Percentiles rank a stretch among this genome's conserved stretches.
These are phyloP conservation scores for Hymenoscyphus repandus DNA, from an alignment of 2,329 filamentous ascomycete genomes.

Conservation along the genomic window DNA sequence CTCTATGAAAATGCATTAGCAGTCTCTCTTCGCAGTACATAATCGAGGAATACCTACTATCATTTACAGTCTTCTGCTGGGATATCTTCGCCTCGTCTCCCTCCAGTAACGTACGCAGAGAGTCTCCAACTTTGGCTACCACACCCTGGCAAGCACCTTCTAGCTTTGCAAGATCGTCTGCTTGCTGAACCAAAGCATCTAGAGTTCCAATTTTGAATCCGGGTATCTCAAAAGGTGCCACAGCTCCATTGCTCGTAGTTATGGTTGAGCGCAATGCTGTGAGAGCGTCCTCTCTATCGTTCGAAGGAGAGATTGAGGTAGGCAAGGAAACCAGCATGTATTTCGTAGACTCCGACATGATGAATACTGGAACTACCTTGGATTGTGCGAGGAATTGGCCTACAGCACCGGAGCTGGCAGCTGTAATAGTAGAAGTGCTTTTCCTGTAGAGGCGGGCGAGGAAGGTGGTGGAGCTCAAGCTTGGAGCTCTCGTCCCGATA, in stretches of 20 bases:
- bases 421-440: constrained; percentile 7
- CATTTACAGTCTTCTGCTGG: constrained; percentile 75
- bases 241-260: constrained; percentile 67
- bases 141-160: constrained; percentile 74
- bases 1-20: constrained; percentile 49
- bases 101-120: constrained; percentile 29
- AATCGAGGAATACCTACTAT: constrained; percentile 56
- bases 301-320: constrained; percentile 75
- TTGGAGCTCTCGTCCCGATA: constrained; percentile 9
- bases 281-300: constrained; percentile 76
- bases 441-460: constrained; percentile 1
- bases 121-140: constrained; percentile 66
- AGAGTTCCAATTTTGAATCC: constrained; percentile 98
- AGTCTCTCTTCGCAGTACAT: neutral
- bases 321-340: constrained; percentile 91
- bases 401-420: constrained; percentile 12
- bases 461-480: constrained; percentile 12
- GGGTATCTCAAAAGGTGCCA: constrained; percentile 75
- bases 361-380: constrained; percentile 11
- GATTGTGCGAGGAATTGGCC: constrained; percentile 6
- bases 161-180: constrained; percentile 89
- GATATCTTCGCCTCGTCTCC: constrained; percentile 50
- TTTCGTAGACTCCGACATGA: constrained; percentile 39
- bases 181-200: constrained; percentile 91
- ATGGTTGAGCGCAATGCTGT: constrained; percentile 69